Base-by-base conservation (phyloP, 768 basidiomycete species). In the Tricholoma bakamatsutake region DNA sequence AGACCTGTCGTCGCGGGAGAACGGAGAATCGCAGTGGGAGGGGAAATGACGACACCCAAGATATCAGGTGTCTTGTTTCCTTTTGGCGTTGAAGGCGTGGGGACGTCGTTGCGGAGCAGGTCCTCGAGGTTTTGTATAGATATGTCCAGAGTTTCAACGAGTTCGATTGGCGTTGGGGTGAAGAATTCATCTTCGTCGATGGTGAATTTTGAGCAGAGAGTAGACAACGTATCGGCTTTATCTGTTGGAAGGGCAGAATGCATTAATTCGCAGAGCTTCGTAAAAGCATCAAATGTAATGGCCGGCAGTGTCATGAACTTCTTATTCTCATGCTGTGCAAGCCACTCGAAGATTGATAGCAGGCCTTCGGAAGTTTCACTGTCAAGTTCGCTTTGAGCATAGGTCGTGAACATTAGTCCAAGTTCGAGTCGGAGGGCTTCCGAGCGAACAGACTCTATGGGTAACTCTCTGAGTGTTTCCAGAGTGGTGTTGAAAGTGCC, bases 1-100 rank as follows among this genome's bases (percentile, higher is more conserved):
- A 93, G 76, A 15, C 87, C 88, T 0, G 87, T 87, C 21, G 79
- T 76, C 2, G 79, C 81, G 0, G 85, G 83, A 0, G 85, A 85
- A 17, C 85, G 77, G 47, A 88, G 70, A 13, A 88, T 60, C 12
- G 85, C 78, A 5, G 81, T 79, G 4, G 84, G 82, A 3, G 85
- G 86, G 1, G 85, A 87, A 11, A 85, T 73, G 1, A 82, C 76
- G 43, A 85, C 68, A 28, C 78, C 81, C 11, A 87, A 68, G 40
- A 82, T 73, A 50, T 80, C 77, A 15, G 78, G 75, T 45, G 73
- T 73, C 52, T 73, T 71, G 3, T 69, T 69, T 17, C 67, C 75
- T 17, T 73, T 75, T 37, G 70, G 74, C 1, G 83, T 84, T 5
- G 83, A 84, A 12, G 73, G 65, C 1, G 56, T 58, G 1, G 63